These are phyloP conservation scores for Lodderomyces oxycetoniae DNA, from an alignment of 1,139 yeast species.

Conservation along the genomic window DNA sequence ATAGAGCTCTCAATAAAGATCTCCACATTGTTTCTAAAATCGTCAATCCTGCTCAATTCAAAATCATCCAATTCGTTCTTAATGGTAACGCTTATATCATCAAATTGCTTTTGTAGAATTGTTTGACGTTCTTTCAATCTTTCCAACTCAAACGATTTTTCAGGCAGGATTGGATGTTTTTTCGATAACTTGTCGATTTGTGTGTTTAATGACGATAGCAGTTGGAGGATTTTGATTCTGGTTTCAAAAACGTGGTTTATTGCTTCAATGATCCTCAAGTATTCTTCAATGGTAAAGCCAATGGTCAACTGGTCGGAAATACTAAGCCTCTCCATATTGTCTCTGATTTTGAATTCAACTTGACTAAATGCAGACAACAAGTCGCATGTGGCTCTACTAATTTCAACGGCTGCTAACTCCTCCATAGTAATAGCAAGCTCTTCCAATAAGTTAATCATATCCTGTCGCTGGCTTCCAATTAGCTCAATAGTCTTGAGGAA, in stretches of 20 bases:
- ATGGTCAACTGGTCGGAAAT: constrained; percentile 83
- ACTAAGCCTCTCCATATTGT: constrained; percentile 72
- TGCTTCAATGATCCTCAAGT: constrained; percentile 72
- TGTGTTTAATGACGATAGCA: constrained; percentile 43
- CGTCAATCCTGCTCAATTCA: constrained; percentile 74
- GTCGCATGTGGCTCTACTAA: constrained; percentile 65
- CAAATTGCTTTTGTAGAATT: constrained; percentile 56
- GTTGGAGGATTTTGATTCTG: constrained; percentile 61
- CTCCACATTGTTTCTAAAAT: constrained; percentile 87
- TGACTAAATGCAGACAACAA: constrained; percentile 57
- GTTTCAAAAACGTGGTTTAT: constrained; percentile 72
- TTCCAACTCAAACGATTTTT: constrained; percentile 53
- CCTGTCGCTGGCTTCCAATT: constrained; percentile 72
- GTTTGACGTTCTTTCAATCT: constrained; percentile 54
- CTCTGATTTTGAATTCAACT: constrained; percentile 66
- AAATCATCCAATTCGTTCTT: constrained; percentile 64
- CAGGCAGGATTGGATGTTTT: constrained; percentile 47
- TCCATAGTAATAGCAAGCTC: constrained; percentile 59
- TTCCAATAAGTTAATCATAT: constrained; percentile 47
- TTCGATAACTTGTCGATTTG: constrained; percentile 51
- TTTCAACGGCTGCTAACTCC: constrained; percentile 69
- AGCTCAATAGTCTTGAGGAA: constrained; percentile 69
- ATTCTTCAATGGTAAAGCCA: constrained; percentile 86
- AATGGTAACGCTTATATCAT: constrained; percentile 57
- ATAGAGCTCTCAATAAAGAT: constrained; percentile 85